phyloP scores from a whole-genome alignment of 2,329 filamentous ascomycete species.

The Raffaelea ambrosiae region DNA sequence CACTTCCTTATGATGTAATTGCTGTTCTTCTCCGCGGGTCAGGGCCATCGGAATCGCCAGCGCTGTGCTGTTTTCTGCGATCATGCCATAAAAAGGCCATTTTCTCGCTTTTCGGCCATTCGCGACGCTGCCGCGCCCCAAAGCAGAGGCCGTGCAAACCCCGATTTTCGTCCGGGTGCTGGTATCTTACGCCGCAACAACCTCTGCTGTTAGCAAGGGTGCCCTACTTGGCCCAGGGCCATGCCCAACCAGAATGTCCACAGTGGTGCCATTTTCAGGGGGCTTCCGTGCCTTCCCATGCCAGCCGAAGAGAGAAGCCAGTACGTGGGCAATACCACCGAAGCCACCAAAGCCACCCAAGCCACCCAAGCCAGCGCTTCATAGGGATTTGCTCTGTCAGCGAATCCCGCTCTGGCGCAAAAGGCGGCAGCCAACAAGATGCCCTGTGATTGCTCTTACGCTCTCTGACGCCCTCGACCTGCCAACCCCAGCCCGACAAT shows the following conservation, averaged over 20 bases:
- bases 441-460: background rate
- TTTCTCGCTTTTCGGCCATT: conserved; percentile 1
- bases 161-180: conserved; percentile 11
- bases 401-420: background rate
- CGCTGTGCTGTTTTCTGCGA: background rate
- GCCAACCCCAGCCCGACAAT: background rate
- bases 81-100: background rate
- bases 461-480: background rate
- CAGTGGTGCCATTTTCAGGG: conserved; percentile 4
- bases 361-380: background rate
- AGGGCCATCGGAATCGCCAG: too few relatives aligned
- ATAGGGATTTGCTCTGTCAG: background rate
- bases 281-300: background rate
- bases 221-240: too few relatives aligned
- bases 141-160: conserved; percentile 11
- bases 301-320: too few relatives aligned
- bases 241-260: too few relatives aligned
- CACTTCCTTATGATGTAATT: too few relatives aligned
- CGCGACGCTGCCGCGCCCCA: background rate
- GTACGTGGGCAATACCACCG: too few relatives aligned
- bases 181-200: too few relatives aligned
- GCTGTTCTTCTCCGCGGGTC: too few relatives aligned
- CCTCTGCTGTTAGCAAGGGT: too few relatives aligned
- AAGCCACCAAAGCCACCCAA: too few relatives aligned
- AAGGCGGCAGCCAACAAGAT: background rate